phyloP scores from a whole-genome alignment of 805 yeast species.

The Candida glaebosa region DNA sequence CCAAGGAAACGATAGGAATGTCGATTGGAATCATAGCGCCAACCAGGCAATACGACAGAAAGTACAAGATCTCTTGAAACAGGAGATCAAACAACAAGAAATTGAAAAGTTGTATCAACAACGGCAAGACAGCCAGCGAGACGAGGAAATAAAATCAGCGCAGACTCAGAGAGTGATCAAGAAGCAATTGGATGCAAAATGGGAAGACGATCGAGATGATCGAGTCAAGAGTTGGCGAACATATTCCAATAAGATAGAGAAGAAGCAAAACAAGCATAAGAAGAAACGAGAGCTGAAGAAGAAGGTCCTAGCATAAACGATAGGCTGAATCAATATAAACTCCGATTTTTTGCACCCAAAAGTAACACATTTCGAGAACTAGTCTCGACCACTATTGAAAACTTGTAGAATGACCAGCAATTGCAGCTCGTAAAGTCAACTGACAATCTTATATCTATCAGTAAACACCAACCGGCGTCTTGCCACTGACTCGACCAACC shows the following conservation, averaged over 20 bases:
- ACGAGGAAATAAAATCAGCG: conserved; percentile 25
- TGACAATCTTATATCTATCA: not conserved
- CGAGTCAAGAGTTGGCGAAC: conserved; percentile 61
- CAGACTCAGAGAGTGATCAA: conserved; percentile 40
- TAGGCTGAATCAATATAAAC: not conserved
- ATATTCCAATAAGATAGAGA: conserved; percentile 41
- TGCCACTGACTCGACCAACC: too few species aligned
- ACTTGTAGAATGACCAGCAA: too few species aligned
- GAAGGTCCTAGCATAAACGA: conserved; percentile 34
- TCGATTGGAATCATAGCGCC: conserved; percentile 18
- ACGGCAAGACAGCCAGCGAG: conserved; percentile 23
- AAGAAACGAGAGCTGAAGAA: conserved; percentile 15
- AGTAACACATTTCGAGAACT: too few species aligned
- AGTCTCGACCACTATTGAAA: too few species aligned
- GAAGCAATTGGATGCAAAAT: conserved; percentile 41
- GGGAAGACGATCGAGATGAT: conserved; percentile 61
- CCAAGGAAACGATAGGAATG: not conserved
- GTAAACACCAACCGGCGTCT: too few species aligned
- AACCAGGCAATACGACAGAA: conserved; percentile 25
- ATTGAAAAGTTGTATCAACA: conserved; percentile 24
- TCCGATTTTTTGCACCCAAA: too few species aligned
- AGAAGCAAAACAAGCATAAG: conserved; percentile 44
- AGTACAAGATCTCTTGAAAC: conserved; percentile 44
- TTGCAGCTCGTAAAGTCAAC: too few species aligned
- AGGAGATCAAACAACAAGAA: conserved; percentile 27